These are phyloP conservation scores for Backusella tuberculispora DNA, from an alignment of 192 early-diverging fungal genomes.

Conservation along the genomic window DNA sequence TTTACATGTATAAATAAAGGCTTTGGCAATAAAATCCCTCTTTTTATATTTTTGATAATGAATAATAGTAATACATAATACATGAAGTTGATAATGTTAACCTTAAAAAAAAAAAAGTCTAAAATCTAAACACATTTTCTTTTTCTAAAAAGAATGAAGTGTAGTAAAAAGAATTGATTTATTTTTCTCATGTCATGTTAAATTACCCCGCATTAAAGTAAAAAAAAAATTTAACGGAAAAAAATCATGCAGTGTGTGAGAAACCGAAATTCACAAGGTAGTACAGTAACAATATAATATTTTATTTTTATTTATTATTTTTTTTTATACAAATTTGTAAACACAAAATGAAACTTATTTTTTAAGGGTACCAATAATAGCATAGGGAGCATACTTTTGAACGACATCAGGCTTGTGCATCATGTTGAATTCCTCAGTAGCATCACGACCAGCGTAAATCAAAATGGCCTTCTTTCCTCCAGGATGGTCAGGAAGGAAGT, in stretches of 20 bases:
- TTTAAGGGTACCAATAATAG: constrained; percentile 45
- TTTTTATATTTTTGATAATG: not conserved
- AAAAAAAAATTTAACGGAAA: constrained; percentile 13
- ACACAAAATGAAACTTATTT: constrained; percentile 25
- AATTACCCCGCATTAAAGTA: constrained; percentile 11
- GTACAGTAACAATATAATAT: constrained; percentile 15
- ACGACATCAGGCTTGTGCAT: constrained; percentile 84
- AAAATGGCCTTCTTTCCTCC: constrained; percentile 87
- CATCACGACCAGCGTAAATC: constrained; percentile 84
- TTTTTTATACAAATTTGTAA: constrained; percentile 32
- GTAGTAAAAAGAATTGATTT: not conserved
- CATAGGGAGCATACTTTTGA: constrained; percentile 64
- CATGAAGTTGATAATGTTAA: not conserved
- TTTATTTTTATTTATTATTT: not conserved
- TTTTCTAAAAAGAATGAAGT: not conserved
- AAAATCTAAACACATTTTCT: not conserved
- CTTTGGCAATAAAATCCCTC: not conserved
- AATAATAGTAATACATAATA: not conserved
- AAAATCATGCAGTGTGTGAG: constrained; percentile 14
- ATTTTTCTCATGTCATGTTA: constrained; percentile 9
- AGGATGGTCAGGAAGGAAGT: constrained; percentile 81
- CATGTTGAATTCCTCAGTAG: constrained; percentile 86
- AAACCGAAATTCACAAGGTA: constrained; percentile 2
- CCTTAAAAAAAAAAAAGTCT: not conserved
- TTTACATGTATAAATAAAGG: constrained; percentile 5